Evolutionary conservation across 2,329 filamentous ascomycete species (phyloP).

Genomic region (Alternaria triticina): DNA sequence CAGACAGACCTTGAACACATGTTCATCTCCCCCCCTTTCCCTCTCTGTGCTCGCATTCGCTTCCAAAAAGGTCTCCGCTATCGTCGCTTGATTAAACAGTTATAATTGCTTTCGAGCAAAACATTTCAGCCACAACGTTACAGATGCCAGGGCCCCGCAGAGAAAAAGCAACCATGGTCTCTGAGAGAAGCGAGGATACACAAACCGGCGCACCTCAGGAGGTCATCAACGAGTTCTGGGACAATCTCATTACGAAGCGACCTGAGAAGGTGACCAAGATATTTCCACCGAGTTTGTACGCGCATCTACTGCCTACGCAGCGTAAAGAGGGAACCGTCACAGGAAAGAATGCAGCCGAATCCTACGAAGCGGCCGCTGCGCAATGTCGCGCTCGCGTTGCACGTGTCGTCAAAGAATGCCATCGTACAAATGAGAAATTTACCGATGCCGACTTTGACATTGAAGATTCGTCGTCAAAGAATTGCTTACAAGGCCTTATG

Average conservation of each 20-base stretch:
- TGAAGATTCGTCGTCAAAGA: conserved; percentile 67
- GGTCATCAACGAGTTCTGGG: conserved; percentile 74
- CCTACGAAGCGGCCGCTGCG: conserved; percentile 73
- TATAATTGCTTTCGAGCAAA: background rate
- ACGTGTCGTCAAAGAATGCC: conserved; percentile 67
- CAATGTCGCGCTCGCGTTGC: conserved; percentile 68
- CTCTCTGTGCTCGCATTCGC: background rate
- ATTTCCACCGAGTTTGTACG: conserved; percentile 70
- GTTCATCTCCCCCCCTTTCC: background rate
- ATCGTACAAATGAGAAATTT: conserved; percentile 82
- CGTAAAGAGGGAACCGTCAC: conserved; percentile 56
- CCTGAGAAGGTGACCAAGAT: conserved; percentile 74
- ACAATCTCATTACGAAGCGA: conserved; percentile 69
- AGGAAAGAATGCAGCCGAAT: conserved; percentile 68
- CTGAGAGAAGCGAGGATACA: conserved; percentile 23
- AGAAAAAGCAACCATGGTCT: conserved; percentile 23
- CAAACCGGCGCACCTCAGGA: conserved; percentile 60
- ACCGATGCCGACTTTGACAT: conserved; percentile 83
- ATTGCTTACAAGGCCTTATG: conserved; percentile 40
- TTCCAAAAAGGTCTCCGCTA: background rate
- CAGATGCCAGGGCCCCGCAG: background rate
- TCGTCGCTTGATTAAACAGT: background rate
- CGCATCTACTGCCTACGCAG: conserved; percentile 50
- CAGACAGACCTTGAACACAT: background rate
- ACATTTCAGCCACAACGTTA: background rate